Percentiles rank a stretch among this genome's conserved stretches.
Conservation (phyloP, 176 grass and related monocot species). For the barley (Hordeum vulgare) region DNA sequence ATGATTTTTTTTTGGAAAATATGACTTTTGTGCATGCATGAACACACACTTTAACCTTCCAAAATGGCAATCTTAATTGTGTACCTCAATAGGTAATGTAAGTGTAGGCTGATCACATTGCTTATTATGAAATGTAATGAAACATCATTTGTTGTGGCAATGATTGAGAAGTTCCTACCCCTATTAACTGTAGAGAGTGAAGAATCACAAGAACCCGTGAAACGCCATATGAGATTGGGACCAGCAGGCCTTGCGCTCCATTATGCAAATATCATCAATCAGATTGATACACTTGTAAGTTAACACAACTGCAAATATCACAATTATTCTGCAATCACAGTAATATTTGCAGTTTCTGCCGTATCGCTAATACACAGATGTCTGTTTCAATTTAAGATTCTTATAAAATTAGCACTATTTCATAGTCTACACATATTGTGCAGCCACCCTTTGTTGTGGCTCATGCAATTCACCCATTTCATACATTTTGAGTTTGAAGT, state of each 20-base stretch:
- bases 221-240: constrained; percentile 61
- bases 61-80: neutral
- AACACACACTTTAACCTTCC: neutral
- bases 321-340: constrained; percentile 12
- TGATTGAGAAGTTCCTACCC: constrained; percentile 20
- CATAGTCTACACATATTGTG: neutral
- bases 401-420: constrained; percentile 1
- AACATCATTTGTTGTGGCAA: neutral
- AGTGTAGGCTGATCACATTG: neutral
- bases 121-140: neutral
- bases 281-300: constrained; percentile 96
- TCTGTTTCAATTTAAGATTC: constrained; percentile 2
- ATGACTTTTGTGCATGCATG: constrained; percentile 6
- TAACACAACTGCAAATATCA: constrained; percentile 16
- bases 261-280: constrained; percentile 95
- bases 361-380: neutral
- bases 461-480: neutral
- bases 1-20: neutral
- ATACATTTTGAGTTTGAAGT: neutral
- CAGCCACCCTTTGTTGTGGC: neutral
- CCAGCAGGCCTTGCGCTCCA: constrained; percentile 92
- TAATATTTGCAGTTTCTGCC: neutral
- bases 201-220: constrained; percentile 44
- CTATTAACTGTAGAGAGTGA: constrained; percentile 50
- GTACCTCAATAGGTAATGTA: constrained; percentile 10